These are phyloP conservation scores for Hypoxylon intermedium DNA, from an alignment of 495 filamentous ascomycete species.

Conservation along the genomic window DNA sequence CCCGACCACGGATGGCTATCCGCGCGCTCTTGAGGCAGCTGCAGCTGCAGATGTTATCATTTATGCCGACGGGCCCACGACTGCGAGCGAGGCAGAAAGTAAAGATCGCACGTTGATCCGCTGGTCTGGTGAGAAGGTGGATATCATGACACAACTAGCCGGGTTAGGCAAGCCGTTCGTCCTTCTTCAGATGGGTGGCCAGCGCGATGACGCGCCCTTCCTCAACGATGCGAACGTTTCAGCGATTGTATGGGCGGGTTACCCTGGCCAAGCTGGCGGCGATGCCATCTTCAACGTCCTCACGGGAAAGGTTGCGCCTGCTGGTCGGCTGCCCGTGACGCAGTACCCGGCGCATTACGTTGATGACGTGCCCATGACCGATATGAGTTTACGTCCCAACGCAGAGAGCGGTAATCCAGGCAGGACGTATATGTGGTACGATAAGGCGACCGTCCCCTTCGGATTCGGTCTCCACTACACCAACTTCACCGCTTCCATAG, in stretches of 20 bases:
- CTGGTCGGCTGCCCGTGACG: constrained; percentile 64
- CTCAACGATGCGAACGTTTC: constrained; percentile 45
- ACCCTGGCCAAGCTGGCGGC: constrained; percentile 67
- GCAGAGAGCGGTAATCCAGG: constrained; percentile 52
- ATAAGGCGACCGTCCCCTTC: constrained; percentile 59
- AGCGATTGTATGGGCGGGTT: constrained; percentile 62
- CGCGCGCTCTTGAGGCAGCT: constrained; percentile 56
- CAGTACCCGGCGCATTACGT: constrained; percentile 66
- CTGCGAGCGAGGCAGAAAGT: constrained; percentile 61
- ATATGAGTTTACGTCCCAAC: constrained; percentile 63
- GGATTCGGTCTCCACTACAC: constrained; percentile 68
- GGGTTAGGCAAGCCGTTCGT: constrained; percentile 60
- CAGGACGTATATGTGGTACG: constrained; percentile 70
- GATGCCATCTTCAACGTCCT: constrained; percentile 62
- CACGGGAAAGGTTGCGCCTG: constrained; percentile 60
- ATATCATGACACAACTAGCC: constrained; percentile 60
- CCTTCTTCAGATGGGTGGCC: constrained; percentile 63
- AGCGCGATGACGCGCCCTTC: constrained; percentile 43
- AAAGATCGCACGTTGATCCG: constrained; percentile 62
- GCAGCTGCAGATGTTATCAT: constrained; percentile 62
- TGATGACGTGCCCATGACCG: constrained; percentile 58
- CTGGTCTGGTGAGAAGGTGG: constrained; percentile 65
- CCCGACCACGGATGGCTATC: constrained; percentile 43
- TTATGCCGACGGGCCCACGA: constrained; percentile 66
- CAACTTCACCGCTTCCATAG: constrained; percentile 53